Evolutionary conservation across 148 eudicot genomes (phyloP), one percentile per base, ranked within the genome.

Genomic region (Heliamphora exappendiculata): DNA sequence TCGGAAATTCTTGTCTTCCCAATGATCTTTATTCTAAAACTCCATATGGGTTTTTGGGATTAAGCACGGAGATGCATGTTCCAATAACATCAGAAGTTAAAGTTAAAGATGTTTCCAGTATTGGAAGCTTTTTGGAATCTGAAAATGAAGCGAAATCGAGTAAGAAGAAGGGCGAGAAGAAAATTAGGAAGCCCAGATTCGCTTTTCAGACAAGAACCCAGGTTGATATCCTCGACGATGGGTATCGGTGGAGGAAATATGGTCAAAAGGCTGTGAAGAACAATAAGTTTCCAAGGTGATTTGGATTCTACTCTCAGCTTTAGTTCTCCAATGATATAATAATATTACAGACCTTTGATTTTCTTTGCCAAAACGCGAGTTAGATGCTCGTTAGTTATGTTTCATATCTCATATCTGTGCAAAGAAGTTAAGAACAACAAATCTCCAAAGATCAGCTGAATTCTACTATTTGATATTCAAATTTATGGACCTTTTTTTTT

Each of bases 201-300:
- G 95, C 92, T 11, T 87, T 91, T 64, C 90, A 87, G 70, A 91
- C 92, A 0, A 87, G 87, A 68, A 87, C 89, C 72, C 88, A 88
- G 50, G 92, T 91, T 80, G 92, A 91, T 83, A 87, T 88, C 22
- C 95, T 91, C 26, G 94, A 90, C 57, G 94, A 90, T 81, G 93
- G 93, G 0, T 90, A 88, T 72, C 76, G 93, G 53, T 90, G 93
- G 93, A 83, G 93, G 11, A 90, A 90, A 79, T 90, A 90, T 74
- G 93, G 93, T 76, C 93, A 90, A 53, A 90, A 90, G 54, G 83
- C 89, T 3, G 92, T 90, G 62, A 90, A 90, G 72, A 84, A 84
- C 67, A 90, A 87, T 79, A 84, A 72, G 1, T 85, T 82, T 51
- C 90, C 95, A 70, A 87, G 95, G 95, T 88, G 1, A 33, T 45